These are phyloP conservation scores for Paracamarosporium sp. DNA, from an alignment of 2,329 filamentous ascomycete genomes.

Conservation along the genomic window DNA sequence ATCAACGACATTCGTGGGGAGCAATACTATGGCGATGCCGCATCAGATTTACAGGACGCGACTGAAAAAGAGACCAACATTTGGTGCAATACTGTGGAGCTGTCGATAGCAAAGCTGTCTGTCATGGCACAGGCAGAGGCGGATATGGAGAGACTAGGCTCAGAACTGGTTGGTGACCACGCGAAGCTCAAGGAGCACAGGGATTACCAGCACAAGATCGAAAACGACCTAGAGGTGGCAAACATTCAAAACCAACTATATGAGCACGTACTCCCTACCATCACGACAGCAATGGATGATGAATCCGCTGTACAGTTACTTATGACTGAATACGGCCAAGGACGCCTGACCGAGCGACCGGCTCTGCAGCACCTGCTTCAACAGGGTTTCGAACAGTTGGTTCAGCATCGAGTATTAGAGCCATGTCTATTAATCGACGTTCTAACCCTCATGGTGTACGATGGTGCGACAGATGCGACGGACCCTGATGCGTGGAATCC, in stretches of 20 bases:
- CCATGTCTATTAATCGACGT: slow-evolving; percentile 71
- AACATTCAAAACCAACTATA: slow-evolving; percentile 82
- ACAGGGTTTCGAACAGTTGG: slow-evolving; percentile 71
- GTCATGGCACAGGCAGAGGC: slow-evolving; percentile 61
- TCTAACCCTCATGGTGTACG: slow-evolving; percentile 77
- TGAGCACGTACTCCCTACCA: slow-evolving; percentile 70
- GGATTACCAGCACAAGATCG: slow-evolving; percentile 47
- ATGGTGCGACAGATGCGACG: slow-evolving; percentile 44
- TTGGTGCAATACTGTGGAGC: slow-evolving; percentile 92
- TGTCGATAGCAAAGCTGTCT: slow-evolving; percentile 85
- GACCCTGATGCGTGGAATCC: slow-evolving; percentile 61
- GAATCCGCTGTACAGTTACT: slow-evolving; percentile 79
- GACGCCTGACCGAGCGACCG: slow-evolving; percentile 63
- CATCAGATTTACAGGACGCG: slow-evolving; percentile 72
- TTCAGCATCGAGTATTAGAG: slow-evolving; percentile 73
- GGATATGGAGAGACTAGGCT: slow-evolving; percentile 31
- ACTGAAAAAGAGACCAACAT: slow-evolving; percentile 77
- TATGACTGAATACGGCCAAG: slow-evolving; percentile 68
- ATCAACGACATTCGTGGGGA: slow-evolving; percentile 89
- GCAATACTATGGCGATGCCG: slow-evolving; percentile 71
- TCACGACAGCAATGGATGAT: slow-evolving; percentile 77
- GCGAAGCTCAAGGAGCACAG: slow-evolving; percentile 31
- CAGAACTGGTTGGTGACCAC: slow-evolving; percentile 48
- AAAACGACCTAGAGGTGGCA: slow-evolving; percentile 72
- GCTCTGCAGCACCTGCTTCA: slow-evolving; percentile 76